phyloP scores from a whole-genome alignment of 164 flowering plant species.

The Berberis thunbergii region DNA sequence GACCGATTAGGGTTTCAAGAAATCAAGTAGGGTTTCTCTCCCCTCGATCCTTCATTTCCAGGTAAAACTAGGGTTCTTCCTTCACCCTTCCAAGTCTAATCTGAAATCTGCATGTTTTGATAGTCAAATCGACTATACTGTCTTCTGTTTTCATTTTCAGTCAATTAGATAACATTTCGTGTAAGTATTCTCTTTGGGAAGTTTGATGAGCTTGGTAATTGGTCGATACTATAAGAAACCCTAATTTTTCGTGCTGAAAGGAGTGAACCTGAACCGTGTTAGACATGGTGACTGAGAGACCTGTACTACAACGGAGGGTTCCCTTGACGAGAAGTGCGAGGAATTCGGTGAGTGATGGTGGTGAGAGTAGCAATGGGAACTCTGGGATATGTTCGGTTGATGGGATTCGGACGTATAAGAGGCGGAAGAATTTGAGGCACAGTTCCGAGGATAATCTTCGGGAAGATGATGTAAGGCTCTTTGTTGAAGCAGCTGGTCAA shows the following conservation, averaged over 20 bases:
- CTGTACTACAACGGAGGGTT: constrained; percentile 4
- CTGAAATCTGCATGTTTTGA: too few species aligned
- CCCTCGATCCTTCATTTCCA: too few species aligned
- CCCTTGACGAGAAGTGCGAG: too few species aligned
- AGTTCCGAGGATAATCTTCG: constrained; percentile 1
- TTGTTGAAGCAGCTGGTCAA: constrained; percentile 1
- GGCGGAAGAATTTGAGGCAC: constrained; percentile 7
- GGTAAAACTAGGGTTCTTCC: too few species aligned
- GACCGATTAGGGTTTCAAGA: too few species aligned
- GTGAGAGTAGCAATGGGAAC: background rate
- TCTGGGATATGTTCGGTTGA: background rate
- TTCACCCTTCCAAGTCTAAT: too few species aligned
- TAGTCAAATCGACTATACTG: too few species aligned
- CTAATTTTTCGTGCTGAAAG: constrained; percentile 3
- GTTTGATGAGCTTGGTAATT: background rate
- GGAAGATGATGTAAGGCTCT: background rate
- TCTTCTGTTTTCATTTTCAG: too few species aligned
- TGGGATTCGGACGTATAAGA: constrained; percentile 9
- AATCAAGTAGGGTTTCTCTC: too few species aligned
- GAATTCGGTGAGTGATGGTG: background rate
- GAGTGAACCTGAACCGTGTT: constrained; percentile 2
- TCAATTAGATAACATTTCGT: background rate
- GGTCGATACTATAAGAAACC: constrained; percentile 1
- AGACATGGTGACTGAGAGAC: background rate
- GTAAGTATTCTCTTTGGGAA: constrained; percentile 1